Evolutionary conservation across 805 yeast species (phyloP), one percentile per base, ranked within the genome.

Genomic region (Maudiozyma bulderi): DNA sequence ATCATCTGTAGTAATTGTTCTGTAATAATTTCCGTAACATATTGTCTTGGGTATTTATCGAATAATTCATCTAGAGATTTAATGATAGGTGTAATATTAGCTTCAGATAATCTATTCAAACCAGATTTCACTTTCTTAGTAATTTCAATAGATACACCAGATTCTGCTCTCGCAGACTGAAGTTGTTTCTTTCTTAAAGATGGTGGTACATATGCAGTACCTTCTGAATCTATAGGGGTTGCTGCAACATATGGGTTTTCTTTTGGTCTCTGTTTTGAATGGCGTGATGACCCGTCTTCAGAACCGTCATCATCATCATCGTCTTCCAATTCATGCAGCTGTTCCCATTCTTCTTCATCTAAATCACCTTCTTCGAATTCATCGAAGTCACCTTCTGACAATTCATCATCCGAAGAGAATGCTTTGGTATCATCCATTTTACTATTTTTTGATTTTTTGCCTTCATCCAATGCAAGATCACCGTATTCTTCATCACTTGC

Each of bases 81-180:
- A 20, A 85, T 80, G 47, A 90, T 86, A 2, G 82, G 70, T 10
- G 77, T 71, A 31, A 90, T 72, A 53, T 90, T 93, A 0, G 95
- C 81, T 57, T 91, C 98, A 0, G 96, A 85, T n/a, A 93, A 73
- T 64, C 81, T 84, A 64, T 93, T 93, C 58, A 93, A 71, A 1
- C 88, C 80, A 50, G 97, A 90, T 58, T 89, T 93, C 44, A 90
- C 75, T 5, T 79, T 69, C 56, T 81, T 78, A 47, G 76, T 75
- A 37, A 90, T 68, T 37, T 73, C 76, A 3, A 69, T 45, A 7
- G 72, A 61, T 48, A 75, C 80, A 50, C 75, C 79, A 20, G 76
- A 69, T 29, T 72, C 73, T 2, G 69, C 72, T 3, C 59, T 66
- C 0, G 56, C 57, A 3, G 60, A 59, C 39, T 63, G 72, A 20